Percentiles rank a stretch among this genome's conserved stretches.
These are phyloP conservation scores for Leishmania guyanensis DNA, from an alignment of 208 protist genomes.

Conservation along the genomic window DNA sequence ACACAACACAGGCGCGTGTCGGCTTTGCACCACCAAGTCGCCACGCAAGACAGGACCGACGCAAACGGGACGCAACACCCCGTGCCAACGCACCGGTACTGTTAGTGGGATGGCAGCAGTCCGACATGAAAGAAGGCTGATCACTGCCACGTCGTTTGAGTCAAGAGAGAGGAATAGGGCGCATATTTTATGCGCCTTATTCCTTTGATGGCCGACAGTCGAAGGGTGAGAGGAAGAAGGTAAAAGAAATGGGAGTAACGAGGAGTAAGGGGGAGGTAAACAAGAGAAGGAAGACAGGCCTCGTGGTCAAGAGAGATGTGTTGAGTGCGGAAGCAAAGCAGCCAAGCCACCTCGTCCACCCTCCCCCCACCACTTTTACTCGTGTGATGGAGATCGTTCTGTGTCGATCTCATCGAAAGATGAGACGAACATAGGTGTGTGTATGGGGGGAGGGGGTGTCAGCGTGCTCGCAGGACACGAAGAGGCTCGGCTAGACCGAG, in stretches of 20 bases:
- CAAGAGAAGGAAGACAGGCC: not conserved
- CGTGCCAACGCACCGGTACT: not conserved
- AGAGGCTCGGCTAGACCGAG: not conserved
- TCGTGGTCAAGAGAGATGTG: not conserved
- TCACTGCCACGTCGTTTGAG: not conserved
- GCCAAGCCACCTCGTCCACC: not conserved
- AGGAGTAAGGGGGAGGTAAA: not conserved
- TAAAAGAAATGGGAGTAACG: not conserved
- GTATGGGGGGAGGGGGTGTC: not conserved
- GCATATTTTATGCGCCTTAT: not conserved
- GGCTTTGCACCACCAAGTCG: not conserved
- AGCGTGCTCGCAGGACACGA: not conserved
- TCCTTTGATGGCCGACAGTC: not conserved
- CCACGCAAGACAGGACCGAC: not conserved
- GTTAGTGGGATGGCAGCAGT: not conserved
- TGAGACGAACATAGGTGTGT: not conserved
- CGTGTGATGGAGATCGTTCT: not conserved
- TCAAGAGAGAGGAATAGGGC: too few relatives aligned
- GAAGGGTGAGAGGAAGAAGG: not conserved
- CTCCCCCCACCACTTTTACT: not conserved
- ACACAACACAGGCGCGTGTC: not conserved
- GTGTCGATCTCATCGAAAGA: not conserved
- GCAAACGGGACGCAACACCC: not conserved
- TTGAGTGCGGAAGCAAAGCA: not conserved
- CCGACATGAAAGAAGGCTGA: not conserved